Conservation (phyloP, 2,329 filamentous ascomycete species). For the Mycosphaerella arachidis region DNA sequence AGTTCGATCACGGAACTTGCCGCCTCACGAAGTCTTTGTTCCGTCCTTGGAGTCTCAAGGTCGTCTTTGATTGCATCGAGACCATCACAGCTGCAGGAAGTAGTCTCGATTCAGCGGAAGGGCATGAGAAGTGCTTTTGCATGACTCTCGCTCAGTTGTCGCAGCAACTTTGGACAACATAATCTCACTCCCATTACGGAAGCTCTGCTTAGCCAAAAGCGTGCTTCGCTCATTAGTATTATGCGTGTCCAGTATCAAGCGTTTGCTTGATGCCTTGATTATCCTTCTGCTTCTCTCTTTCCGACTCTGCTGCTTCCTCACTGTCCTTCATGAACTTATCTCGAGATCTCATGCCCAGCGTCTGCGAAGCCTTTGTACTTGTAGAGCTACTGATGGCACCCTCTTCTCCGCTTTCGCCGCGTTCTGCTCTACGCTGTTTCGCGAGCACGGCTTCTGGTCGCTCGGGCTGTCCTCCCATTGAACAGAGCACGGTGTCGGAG, state of each 20-base stretch:
- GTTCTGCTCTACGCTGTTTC: slow-evolving; percentile 19
- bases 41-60: background rate
- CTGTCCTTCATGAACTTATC: slow-evolving; percentile 24
- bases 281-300: slow-evolving; percentile 16
- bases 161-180: background rate
- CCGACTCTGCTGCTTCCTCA: slow-evolving; percentile 17
- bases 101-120: background rate
- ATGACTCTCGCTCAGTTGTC: background rate
- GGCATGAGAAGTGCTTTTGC: background rate
- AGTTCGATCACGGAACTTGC: no score
- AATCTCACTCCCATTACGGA: background rate
- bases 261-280: slow-evolving; percentile 20
- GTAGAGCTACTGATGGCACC: slow-evolving; percentile 16
- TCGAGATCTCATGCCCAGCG: slow-evolving; percentile 20
- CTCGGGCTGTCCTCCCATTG: slow-evolving; percentile 47
- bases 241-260: slow-evolving; percentile 22
- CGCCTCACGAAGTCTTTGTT: background rate
- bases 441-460: slow-evolving; percentile 35
- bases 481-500: slow-evolving; percentile 50
- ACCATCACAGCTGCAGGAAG: background rate
- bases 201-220: background rate
- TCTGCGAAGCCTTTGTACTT: slow-evolving; percentile 8
- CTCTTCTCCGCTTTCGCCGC: slow-evolving; percentile 24
- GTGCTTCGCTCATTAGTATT: background rate
- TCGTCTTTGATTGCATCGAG: background rate